Base-by-base conservation (phyloP, 768 basidiomycete genomes). In the Crucibulum laeve region DNA sequence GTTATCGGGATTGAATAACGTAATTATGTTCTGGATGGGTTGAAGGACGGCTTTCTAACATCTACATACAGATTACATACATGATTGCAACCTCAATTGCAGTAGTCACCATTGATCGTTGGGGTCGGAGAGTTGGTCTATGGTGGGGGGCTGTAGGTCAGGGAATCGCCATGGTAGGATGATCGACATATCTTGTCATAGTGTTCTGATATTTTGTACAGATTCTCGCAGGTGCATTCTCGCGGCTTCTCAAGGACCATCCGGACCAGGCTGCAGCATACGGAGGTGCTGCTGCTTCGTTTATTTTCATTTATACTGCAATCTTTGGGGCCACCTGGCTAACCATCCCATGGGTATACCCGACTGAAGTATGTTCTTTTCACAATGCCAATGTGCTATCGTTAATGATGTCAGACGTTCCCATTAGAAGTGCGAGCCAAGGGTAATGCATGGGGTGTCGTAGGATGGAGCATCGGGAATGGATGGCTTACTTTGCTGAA, bases 261-360 rank as follows among this genome's bases (percentile, higher is more conserved):
- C 68, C 70, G n/a, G 69, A 67, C 5, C 63, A 65, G 42, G 62
- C 68, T 0, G 46, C 62, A 3, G 48, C 60, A 43, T 72, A 68
- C 52, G 70, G 69, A 19, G 69, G 67, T 19, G 69, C 69, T 0
- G 67, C 69, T 1, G 70, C 69, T 4, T 61, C 68, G 48, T 71
- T 70, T 55, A 63, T 72, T 23, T 72, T 72, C 55, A 43, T 65
- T 23, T 72, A 71, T 50, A 72, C 69, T 1, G 61, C 62, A 11
- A 49, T 69, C 14, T 72, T 71, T 52, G 70, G 69, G 25, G 70
- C 69, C 26, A 72, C 70, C n/a, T 72, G 70, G 70, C 56, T 71
- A 25, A 69, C 69, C 4, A 70, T 71, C 42, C 69, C 69, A 2
- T 64, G 63, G 60, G 62, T 63, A 2, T 64, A 61, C 44, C 60